A percentile compares a stretch with the other conserved stretches of the same genome.
Conservation (phyloP, 192 early-diverging fungal species). For the Umbelopsis sp. region DNA sequence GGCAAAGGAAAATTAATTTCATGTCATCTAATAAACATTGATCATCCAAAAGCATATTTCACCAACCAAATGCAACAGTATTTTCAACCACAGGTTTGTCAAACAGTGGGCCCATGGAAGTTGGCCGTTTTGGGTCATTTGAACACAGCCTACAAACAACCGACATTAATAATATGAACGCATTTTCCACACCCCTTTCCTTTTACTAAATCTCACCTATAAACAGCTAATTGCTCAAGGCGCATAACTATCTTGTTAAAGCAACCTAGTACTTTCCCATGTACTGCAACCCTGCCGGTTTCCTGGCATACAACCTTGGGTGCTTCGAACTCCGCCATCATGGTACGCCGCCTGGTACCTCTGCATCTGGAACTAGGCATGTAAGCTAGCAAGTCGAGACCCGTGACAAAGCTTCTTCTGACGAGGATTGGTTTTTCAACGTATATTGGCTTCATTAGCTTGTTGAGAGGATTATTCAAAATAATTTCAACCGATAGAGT, state of each 20-base stretch:
- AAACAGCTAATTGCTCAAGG: neutral
- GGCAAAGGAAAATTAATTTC: neutral
- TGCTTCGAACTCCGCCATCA: constrained; percentile 12
- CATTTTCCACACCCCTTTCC: neutral
- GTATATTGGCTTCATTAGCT: neutral
- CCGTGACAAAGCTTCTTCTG: constrained; percentile 5
- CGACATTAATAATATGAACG: neutral
- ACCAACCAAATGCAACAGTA: constrained; percentile 1
- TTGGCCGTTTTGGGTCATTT: constrained; percentile 9
- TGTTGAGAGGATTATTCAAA: neutral
- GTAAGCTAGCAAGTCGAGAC: neutral
- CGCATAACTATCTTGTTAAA: constrained; percentile 12
- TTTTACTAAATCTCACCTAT: neutral
- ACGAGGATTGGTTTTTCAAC: neutral
- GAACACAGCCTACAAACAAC: neutral
- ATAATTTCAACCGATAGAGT: neutral
- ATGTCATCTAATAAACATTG: neutral
- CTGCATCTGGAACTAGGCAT: constrained; percentile 12
- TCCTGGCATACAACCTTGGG: constrained; percentile 1
- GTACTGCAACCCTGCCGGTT: neutral
- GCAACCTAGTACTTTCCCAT: constrained; percentile 14
- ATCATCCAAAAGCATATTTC: neutral
- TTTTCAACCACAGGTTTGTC: constrained; percentile 10
- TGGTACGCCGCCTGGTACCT: neutral
- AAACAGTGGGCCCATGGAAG: neutral